phyloP scores from a whole-genome alignment of 768 basidiomycete species.

The Calocera cornea region DNA sequence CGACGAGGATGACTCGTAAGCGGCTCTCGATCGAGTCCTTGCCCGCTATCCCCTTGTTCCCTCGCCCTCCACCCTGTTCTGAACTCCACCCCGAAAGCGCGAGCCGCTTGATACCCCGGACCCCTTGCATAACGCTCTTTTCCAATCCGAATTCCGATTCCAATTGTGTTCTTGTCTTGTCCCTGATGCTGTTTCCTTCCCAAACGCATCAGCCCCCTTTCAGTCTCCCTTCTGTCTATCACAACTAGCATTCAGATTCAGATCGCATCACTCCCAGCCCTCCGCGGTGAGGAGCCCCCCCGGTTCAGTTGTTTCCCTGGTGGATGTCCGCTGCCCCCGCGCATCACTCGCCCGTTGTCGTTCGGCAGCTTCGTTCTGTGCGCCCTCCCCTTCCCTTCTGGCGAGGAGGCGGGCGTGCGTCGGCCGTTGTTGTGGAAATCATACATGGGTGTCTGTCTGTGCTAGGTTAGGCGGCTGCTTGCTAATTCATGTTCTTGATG shows the following conservation, averaged over 20 bases:
- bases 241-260: not conserved
- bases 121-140: not conserved
- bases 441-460: no score
- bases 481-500: conserved; percentile 1
- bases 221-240: no score
- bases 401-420: not conserved
- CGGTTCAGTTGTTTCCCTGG: not conserved
- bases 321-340: not conserved
- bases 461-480: no score
- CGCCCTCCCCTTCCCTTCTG: not conserved
- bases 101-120: conserved; percentile 6
- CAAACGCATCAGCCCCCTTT: no score
- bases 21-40: not conserved
- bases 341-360: not conserved
- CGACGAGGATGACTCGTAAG: conserved; percentile 27
- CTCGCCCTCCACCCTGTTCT: conserved; percentile 19
- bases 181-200: not conserved
- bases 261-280: not conserved
- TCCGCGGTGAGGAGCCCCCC: not conserved
- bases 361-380: not conserved
- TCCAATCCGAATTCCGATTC: no score
- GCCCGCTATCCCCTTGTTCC: not conserved
- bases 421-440: not conserved
- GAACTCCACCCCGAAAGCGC: not conserved
- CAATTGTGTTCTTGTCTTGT: conserved; percentile 7